Evolutionary conservation across 1,139 yeast species (phyloP).

Genomic region (Yamadazyma spencermartinsiae): DNA sequence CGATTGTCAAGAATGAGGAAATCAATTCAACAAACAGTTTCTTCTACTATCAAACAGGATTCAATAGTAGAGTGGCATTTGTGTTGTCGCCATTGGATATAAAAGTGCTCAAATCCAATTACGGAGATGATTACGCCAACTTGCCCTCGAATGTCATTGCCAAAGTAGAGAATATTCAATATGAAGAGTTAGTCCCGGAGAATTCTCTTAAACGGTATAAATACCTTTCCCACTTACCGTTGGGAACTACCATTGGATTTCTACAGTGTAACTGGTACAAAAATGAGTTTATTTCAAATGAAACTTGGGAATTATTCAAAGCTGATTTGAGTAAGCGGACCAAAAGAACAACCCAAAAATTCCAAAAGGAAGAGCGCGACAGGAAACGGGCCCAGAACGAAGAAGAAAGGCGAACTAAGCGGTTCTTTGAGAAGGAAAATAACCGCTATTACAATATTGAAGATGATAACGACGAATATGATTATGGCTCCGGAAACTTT

Average conservation of each 20-base stretch:
- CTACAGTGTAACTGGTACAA: slow-evolving; percentile 81
- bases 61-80: slow-evolving; percentile 62
- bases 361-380: slow-evolving; percentile 65
- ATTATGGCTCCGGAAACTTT: slow-evolving; percentile 18
- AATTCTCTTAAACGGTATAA: slow-evolving; percentile 61
- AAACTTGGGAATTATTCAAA: slow-evolving; percentile 56
- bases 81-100: slow-evolving; percentile 80
- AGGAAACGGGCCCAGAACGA: slow-evolving; percentile 58
- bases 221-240: slow-evolving; percentile 78
- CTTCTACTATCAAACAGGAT: slow-evolving; percentile 67
- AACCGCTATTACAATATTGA: slow-evolving; percentile 26
- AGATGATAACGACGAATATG: slow-evolving; percentile 16
- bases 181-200: slow-evolving; percentile 59
- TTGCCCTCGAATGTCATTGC: slow-evolving; percentile 68
- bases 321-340: slow-evolving; percentile 64
- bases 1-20: slow-evolving; percentile 10
- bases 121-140: slow-evolving; percentile 53
- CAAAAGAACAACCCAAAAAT: slow-evolving; percentile 51
- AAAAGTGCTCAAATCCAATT: slow-evolving; percentile 65
- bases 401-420: slow-evolving; percentile 57
- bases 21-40: slow-evolving; percentile 15
- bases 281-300: slow-evolving; percentile 42
- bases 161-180: slow-evolving; percentile 67
- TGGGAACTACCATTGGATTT: slow-evolving; percentile 81
- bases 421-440: slow-evolving; percentile 61